A percentile compares a stretch with the other conserved stretches of the same genome.
phyloP scores from a whole-genome alignment of 345 rosid species.

The Nasturtium officinale region DNA sequence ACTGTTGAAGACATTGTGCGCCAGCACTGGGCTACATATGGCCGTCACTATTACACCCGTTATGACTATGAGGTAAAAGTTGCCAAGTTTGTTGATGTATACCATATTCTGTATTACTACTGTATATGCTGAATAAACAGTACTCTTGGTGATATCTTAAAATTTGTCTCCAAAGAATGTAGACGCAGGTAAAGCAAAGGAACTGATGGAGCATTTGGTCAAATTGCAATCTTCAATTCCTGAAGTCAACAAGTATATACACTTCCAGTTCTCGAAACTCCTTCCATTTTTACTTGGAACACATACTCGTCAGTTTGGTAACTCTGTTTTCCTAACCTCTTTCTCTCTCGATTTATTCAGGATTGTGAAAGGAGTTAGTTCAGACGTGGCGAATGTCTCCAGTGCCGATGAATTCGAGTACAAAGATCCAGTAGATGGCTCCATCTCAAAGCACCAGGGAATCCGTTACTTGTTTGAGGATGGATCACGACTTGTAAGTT shows the following conservation, averaged over 20 bases:
- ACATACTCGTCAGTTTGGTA: background rate
- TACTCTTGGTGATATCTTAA: slow-evolving; percentile 32
- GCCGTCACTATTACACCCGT: slow-evolving; percentile 97
- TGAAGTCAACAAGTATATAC: slow-evolving; percentile 76
- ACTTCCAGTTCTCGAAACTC: slow-evolving; percentile 12
- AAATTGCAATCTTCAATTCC: slow-evolving; percentile 72
- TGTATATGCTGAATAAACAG: slow-evolving; percentile 10
- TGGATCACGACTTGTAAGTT: slow-evolving; percentile 88
- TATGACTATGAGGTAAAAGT: slow-evolving; percentile 89
- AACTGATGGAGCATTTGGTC: slow-evolving; percentile 85
- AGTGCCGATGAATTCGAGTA: slow-evolving; percentile 94
- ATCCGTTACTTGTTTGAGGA: slow-evolving; percentile 93
- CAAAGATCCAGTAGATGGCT: slow-evolving; percentile 97
- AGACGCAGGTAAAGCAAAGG: slow-evolving; percentile 89
- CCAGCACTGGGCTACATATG: slow-evolving; percentile 85
- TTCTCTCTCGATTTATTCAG: slow-evolving; percentile 45
- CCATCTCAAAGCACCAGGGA: slow-evolving; percentile 94
- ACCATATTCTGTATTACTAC: too few relatives aligned
- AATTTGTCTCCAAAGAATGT: slow-evolving; percentile 68
- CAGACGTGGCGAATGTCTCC: slow-evolving; percentile 75
- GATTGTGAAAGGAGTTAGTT: slow-evolving; percentile 62
- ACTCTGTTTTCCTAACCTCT: slow-evolving; percentile 2
- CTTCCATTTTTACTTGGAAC: background rate
- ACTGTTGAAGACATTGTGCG: slow-evolving; percentile 92
- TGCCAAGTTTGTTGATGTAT: slow-evolving; percentile 8